Evolutionary conservation across 2,329 filamentous ascomycete genomes (phyloP).

Genomic region (Phialophora chinensis): DNA sequence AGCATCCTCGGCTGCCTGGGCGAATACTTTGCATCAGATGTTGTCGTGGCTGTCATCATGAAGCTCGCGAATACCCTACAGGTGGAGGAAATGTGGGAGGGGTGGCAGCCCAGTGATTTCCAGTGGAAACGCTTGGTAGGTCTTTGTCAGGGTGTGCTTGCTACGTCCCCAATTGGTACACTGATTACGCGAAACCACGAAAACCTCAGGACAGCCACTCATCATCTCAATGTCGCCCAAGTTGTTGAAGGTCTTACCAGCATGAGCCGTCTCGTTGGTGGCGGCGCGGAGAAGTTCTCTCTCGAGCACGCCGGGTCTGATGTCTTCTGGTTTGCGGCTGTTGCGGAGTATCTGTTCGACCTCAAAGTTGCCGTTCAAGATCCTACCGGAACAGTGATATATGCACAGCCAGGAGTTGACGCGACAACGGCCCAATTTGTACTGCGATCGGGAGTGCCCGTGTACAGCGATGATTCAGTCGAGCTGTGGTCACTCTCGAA

Average conservation of each 20-base stretch:
- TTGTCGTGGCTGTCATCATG: conserved; percentile 18
- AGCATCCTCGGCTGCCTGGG: conserved; percentile 15
- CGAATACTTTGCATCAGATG: conserved; percentile 20
- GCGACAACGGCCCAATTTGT: conserved; percentile 1
- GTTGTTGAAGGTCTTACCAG: conserved; percentile 10
- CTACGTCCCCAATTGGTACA: conserved; percentile 16
- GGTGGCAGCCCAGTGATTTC: conserved; percentile 11
- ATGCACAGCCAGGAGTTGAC: neutral
- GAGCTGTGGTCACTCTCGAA: conserved; percentile 9
- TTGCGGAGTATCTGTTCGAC: conserved; percentile 23
- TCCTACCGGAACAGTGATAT: neutral
- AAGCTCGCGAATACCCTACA: conserved; percentile 1
- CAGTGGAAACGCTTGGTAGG: conserved; percentile 21
- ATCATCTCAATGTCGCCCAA: conserved; percentile 10
- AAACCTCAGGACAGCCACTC: neutral
- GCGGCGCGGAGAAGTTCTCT: neutral
- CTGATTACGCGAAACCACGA: conserved; percentile 11
- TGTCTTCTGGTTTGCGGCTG: conserved; percentile 22
- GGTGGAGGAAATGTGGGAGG: neutral
- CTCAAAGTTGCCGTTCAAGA: conserved; percentile 16
- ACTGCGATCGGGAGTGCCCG: neutral
- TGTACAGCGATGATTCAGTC: neutral
- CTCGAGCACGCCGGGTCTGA: conserved; percentile 13
- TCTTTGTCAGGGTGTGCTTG: conserved; percentile 20
- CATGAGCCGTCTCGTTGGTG: conserved; percentile 9